phyloP scores from a whole-genome alignment of 1,284 basidiomycete genomes.

The Sphagnurus paluster region DNA sequence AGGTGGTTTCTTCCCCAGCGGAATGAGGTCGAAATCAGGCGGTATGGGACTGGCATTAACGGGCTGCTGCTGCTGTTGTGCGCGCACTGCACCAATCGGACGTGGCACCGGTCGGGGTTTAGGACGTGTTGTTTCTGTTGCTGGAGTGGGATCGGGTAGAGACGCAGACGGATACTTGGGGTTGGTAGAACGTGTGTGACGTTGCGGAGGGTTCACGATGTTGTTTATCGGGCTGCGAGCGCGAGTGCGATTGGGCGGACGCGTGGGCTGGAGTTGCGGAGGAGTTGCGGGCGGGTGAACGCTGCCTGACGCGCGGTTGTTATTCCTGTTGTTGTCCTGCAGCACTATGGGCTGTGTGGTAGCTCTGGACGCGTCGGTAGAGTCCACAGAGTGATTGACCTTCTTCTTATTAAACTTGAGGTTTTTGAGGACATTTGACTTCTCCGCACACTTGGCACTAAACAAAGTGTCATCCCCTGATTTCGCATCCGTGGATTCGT shows the following conservation, averaged over 20 bases:
- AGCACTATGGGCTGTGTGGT: slow-evolving; percentile 4
- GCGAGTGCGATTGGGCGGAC: background rate
- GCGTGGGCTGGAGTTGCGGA: background rate
- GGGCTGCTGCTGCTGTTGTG: background rate
- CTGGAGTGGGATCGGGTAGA: background rate
- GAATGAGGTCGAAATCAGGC: background rate
- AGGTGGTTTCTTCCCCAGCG: background rate
- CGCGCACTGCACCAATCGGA: slow-evolving; percentile 5
- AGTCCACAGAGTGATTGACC: slow-evolving; percentile 6
- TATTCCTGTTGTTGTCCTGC: slow-evolving; percentile 9
- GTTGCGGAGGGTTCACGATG: slow-evolving; percentile 4
- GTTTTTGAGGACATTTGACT: slow-evolving; percentile 7
- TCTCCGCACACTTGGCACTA: background rate
- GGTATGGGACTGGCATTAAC: slow-evolving; percentile 2
- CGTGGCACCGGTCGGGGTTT: slow-evolving; percentile 14
- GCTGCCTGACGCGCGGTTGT: background rate
- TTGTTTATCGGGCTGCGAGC: background rate
- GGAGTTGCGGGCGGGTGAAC: background rate
- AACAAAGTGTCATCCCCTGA: background rate
- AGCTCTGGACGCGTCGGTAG: slow-evolving; percentile 6
- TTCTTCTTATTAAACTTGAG: slow-evolving; percentile 38
- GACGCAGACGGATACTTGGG: too few relatives aligned
- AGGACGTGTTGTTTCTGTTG: slow-evolving; percentile 11
- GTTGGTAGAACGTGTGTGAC: background rate
- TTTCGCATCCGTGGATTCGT: slow-evolving; percentile 1